Percentiles rank a stretch among this genome's conserved stretches.
These are phyloP conservation scores for Podila clonocystis DNA, from an alignment of 192 early-diverging fungal genomes.

Conservation along the genomic window DNA sequence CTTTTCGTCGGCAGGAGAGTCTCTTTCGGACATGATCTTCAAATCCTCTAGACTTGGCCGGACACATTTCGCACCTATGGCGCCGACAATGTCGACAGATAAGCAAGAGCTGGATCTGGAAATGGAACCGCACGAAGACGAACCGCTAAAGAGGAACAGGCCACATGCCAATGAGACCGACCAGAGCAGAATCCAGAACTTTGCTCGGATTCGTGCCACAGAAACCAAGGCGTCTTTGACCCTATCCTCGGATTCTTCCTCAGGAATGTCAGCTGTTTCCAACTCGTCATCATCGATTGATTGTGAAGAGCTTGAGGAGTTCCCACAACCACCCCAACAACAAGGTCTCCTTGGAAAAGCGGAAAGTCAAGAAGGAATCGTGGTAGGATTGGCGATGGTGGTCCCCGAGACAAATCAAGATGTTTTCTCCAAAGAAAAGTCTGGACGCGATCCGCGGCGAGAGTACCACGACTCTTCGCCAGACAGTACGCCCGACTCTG, in stretches of 20 bases:
- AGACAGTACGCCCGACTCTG: neutral
- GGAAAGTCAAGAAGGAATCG: slow-evolving; percentile 1
- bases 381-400: slow-evolving; percentile 17
- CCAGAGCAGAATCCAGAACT: slow-evolving; percentile 2
- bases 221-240: slow-evolving; percentile 36
- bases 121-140: neutral
- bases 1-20: slow-evolving; percentile 21
- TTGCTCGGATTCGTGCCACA: slow-evolving; percentile 22
- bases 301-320: neutral
- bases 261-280: slow-evolving; percentile 10
- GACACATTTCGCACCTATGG: neutral
- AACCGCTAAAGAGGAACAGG: neutral
- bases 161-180: neutral
- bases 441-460: neutral
- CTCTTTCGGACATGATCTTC: slow-evolving; percentile 37
- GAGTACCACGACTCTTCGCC: neutral
- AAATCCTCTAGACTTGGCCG: neutral
- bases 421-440: slow-evolving; percentile 4
- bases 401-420: neutral
- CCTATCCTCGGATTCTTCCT: slow-evolving; percentile 37
- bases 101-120: too few relatives aligned
- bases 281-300: neutral
- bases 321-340: neutral
- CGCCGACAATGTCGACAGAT: neutral
- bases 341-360: neutral